Evolutionary conservation across 148 eudicot species (phyloP).

Genomic region (Bassia scoparia): DNA sequence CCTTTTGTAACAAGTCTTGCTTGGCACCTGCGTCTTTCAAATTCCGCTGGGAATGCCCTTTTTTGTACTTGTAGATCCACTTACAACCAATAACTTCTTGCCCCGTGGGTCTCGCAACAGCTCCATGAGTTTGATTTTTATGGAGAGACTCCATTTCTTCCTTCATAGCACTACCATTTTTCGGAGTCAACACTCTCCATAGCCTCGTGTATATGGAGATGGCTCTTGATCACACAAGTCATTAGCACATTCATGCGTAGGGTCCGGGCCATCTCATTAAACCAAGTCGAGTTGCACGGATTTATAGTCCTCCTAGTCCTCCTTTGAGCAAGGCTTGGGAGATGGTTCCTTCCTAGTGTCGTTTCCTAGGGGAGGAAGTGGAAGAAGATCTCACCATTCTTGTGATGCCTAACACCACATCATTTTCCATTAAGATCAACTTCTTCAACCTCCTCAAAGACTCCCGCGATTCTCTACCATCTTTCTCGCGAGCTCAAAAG

Average conservation of each 20-base stretch:
- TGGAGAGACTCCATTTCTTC: not conserved
- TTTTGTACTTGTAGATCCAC: too few species aligned
- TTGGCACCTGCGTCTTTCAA: not conserved
- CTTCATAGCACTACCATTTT: not conserved
- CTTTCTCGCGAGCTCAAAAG: too few species aligned
- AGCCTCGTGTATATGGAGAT: too few species aligned
- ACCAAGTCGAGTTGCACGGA: not conserved
- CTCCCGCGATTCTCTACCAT: too few species aligned
- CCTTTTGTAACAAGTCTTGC: not conserved
- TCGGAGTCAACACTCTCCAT: not conserved
- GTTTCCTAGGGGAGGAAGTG: not conserved
- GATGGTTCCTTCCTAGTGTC: not conserved
- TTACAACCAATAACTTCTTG: not conserved
- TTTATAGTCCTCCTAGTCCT: too few species aligned
- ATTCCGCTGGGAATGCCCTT: not conserved
- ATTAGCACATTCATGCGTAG: not conserved
- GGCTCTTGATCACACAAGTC: not conserved
- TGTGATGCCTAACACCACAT: not conserved
- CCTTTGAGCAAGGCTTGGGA: too few species aligned
- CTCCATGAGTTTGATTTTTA: not conserved
- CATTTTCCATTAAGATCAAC: too few species aligned
- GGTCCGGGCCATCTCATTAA: not conserved
- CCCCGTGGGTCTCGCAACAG: too few species aligned
- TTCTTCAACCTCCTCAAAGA: too few species aligned
- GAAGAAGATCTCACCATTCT: not conserved